Percentiles rank a stretch among this genome's conserved stretches.
Conservation (phyloP, 176 grass and related monocot species). For the Canna indica region DNA sequence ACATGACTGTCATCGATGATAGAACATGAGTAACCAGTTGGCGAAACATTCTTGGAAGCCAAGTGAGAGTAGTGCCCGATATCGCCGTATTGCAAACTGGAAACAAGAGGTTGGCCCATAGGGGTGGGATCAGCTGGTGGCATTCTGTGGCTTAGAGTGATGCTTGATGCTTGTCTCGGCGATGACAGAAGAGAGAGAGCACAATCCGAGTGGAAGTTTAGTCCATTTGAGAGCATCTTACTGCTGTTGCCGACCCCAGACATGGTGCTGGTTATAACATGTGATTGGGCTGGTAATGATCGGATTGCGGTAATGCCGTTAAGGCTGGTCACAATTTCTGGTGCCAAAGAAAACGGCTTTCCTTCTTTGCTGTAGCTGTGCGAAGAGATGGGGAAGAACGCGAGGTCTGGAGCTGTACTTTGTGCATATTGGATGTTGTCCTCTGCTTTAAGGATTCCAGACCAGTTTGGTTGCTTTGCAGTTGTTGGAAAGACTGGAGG, state of each 20-base stretch:
- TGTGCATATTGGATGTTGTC: slow-evolving; percentile 30
- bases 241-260: slow-evolving; percentile 28
- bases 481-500: slow-evolving; percentile 19
- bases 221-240: slow-evolving; percentile 43
- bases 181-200: slow-evolving; percentile 97
- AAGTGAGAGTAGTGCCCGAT: slow-evolving; percentile 29
- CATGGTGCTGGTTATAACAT: slow-evolving; percentile 27
- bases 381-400: slow-evolving; percentile 29
- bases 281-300: slow-evolving; percentile 28
- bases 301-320: slow-evolving; percentile 24
- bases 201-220: slow-evolving; percentile 54
- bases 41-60: slow-evolving; percentile 11
- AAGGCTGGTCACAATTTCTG: slow-evolving; percentile 38
- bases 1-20: slow-evolving; percentile 24
- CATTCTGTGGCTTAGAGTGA: slow-evolving; percentile 37
- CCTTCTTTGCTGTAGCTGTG: slow-evolving; percentile 32
- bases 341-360: slow-evolving; percentile 51
- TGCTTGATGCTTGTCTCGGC: slow-evolving; percentile 33
- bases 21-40: slow-evolving; percentile 29
- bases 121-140: slow-evolving; percentile 34
- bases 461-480: slow-evolving; percentile 30
- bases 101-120: slow-evolving; percentile 35
- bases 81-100: slow-evolving; percentile 37
- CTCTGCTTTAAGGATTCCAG: slow-evolving; percentile 37
- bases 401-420: slow-evolving; percentile 12